Evolutionary conservation across 1,284 basidiomycete species (phyloP).

Genomic region (Rhodotorula sp.): DNA sequence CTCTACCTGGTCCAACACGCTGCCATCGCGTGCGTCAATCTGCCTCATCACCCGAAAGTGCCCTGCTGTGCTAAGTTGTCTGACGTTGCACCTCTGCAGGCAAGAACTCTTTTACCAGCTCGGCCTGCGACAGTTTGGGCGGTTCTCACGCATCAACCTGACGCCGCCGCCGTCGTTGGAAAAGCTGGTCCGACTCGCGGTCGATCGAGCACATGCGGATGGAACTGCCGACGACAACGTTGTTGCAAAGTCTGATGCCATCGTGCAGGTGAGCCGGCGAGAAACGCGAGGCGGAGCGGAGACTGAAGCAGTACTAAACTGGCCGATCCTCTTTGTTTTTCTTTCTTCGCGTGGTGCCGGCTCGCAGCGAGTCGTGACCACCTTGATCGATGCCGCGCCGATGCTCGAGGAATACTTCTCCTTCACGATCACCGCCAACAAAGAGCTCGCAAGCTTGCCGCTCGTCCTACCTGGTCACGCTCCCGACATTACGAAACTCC

Average conservation of each 20-base stretch:
- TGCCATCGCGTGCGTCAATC: conserved; percentile 65
- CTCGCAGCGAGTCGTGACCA: conserved; percentile 29
- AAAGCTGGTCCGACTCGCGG: conserved; percentile 72
- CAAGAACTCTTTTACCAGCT: conserved; percentile 97
- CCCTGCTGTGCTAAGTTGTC: too few species aligned
- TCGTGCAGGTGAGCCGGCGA: conserved; percentile 64
- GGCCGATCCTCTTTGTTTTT: too few species aligned
- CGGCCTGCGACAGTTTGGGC: conserved; percentile 86
- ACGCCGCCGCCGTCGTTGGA: conserved; percentile 76
- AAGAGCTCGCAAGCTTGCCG: conserved; percentile 71
- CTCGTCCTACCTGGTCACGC: conserved; percentile 78
- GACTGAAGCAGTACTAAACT: too few species aligned
- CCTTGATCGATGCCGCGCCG: conserved; percentile 59
- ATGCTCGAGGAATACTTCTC: conserved; percentile 96
- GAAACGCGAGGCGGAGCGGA: too few species aligned
- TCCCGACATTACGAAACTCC: conserved; percentile 80
- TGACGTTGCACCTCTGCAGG: conserved; percentile 52
- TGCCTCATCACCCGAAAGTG: background rate
- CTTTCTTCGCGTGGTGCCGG: conserved; percentile 42
- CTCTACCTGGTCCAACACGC: conserved; percentile 87
- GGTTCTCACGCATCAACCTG: conserved; percentile 70
- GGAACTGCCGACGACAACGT: conserved; percentile 26
- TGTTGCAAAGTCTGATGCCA: conserved; percentile 53
- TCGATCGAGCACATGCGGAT: conserved; percentile 61
- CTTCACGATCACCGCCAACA: conserved; percentile 64